Conservation (phyloP, 139 green algal genomes). For the Chlamydomonas applanata region DNA sequence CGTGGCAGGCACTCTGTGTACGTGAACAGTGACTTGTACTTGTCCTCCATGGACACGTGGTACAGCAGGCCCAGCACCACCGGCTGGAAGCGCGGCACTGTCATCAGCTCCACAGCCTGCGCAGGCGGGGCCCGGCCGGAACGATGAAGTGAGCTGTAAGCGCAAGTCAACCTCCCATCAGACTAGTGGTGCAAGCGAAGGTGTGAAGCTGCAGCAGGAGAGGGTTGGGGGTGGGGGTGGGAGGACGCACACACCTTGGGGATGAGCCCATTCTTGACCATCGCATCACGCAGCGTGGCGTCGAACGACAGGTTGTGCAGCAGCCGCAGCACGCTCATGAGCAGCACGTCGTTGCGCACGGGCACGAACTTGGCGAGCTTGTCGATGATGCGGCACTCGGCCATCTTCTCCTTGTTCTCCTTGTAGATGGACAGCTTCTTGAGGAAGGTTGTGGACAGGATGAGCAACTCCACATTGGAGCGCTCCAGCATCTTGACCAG, state of each 20-base stretch:
- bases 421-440: conserved; percentile 76
- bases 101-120: conserved; percentile 65
- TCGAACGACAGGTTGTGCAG: conserved; percentile 92
- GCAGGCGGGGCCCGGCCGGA: not conserved
- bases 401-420: conserved; percentile 58
- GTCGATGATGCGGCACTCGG: conserved; percentile 49
- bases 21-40: conserved; percentile 75
- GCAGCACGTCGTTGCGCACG: conserved; percentile 60
- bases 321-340: conserved; percentile 73
- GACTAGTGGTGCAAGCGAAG: too few relatives aligned
- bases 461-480: conserved; percentile 79
- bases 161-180: not conserved
- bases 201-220: too few relatives aligned
- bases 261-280: conserved; percentile 71
- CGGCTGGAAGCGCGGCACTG: conserved; percentile 44
- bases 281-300: conserved; percentile 59
- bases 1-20: conserved; percentile 63
- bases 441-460: conserved; percentile 78
- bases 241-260: conserved; percentile 59
- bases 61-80: conserved; percentile 81
- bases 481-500: conserved; percentile 76
- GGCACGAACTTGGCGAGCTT: conserved; percentile 70
- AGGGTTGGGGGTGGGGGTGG: too few relatives aligned
- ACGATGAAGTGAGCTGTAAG: not conserved
- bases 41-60: conserved; percentile 80